A percentile compares a stretch with the other conserved stretches of the same genome.
Conservation (phyloP, 192 early-diverging fungal species). For the Coemansia sp. region DNA sequence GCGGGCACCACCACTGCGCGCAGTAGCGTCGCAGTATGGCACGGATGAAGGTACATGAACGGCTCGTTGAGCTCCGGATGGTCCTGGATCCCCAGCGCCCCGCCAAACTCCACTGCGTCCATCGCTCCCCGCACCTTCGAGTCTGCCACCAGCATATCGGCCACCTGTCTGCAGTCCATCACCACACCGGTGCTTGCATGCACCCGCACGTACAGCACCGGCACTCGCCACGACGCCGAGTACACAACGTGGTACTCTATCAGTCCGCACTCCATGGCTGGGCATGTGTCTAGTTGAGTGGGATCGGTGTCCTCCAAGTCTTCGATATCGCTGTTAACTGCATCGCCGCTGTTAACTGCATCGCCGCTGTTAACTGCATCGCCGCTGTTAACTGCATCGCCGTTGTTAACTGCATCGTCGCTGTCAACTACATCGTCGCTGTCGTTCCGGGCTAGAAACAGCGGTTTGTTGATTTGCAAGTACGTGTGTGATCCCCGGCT, state of each 20-base stretch:
- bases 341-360: background rate
- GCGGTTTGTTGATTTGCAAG: slow-evolving; percentile 3
- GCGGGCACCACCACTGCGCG: slow-evolving; percentile 15
- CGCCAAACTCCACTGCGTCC: slow-evolving; percentile 48
- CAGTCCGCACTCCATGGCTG: background rate
- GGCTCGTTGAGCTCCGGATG: slow-evolving; percentile 40
- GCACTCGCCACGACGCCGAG: slow-evolving; percentile 44
- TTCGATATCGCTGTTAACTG: background rate
- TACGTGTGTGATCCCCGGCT: slow-evolving; percentile 5
- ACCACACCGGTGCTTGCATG: background rate
- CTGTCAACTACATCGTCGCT: background rate
- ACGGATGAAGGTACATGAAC: slow-evolving; percentile 48
- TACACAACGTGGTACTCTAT: slow-evolving; percentile 44
- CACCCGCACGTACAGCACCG: slow-evolving; percentile 28
- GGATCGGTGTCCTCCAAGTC: slow-evolving; percentile 14
- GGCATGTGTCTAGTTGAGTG: background rate
- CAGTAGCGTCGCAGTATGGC: slow-evolving; percentile 48
- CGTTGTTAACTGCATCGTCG: background rate
- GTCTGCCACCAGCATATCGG: slow-evolving; percentile 22
- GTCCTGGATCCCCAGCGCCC: slow-evolving; percentile 48
- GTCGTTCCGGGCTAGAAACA: background rate
- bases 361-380: background rate
- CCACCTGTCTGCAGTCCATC: slow-evolving; percentile 13
- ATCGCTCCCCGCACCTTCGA: slow-evolving; percentile 21
- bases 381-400: background rate